Conservation (phyloP, 495 filamentous ascomycete genomes). For the Hapsidospora chrysogenum region DNA sequence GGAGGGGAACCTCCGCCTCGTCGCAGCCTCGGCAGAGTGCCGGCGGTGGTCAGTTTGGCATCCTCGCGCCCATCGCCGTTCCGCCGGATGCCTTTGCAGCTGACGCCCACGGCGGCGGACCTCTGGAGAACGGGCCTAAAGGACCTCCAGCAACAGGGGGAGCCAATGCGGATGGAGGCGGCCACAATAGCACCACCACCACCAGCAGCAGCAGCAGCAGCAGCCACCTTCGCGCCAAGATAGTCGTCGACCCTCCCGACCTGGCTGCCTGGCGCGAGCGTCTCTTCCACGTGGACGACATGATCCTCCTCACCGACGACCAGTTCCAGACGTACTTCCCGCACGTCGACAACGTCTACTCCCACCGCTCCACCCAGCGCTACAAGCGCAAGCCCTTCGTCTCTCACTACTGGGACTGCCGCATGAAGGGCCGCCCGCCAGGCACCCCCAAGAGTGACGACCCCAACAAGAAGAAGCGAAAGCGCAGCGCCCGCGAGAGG, state of each 20-base stretch:
- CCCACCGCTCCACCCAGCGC: conserved; percentile 70
- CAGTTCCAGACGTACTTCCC: conserved; percentile 84
- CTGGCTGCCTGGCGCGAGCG: conserved; percentile 57
- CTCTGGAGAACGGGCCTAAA: conserved; percentile 8
- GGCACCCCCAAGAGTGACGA: conserved; percentile 75
- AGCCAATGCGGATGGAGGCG: conserved; percentile 9
- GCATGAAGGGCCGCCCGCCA: conserved; percentile 68
- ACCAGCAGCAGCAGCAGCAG: conserved; percentile 20
- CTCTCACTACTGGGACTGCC: conserved; percentile 83
- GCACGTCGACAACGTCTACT: conserved; percentile 84
- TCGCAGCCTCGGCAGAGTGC: conserved; percentile 12
- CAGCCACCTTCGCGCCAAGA: conserved; percentile 33
- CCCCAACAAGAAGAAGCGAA: conserved; percentile 79
- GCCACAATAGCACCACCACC: conserved; percentile 9
- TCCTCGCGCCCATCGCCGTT: conserved; percentile 20
- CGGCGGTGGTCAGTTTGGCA: conserved; percentile 24
- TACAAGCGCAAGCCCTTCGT: conserved; percentile 76
- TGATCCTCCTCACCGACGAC: conserved; percentile 59
- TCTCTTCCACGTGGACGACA: conserved; percentile 63
- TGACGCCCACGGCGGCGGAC: conserved; percentile 13
- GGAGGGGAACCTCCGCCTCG: no score
- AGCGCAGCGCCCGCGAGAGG: conserved; percentile 56
- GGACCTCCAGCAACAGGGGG: no score
- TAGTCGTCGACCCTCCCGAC: conserved; percentile 49
- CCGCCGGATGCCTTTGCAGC: conserved; percentile 17